Base-by-base conservation (phyloP, 2,329 filamentous ascomycete genomes). In the Alternaria atra region DNA sequence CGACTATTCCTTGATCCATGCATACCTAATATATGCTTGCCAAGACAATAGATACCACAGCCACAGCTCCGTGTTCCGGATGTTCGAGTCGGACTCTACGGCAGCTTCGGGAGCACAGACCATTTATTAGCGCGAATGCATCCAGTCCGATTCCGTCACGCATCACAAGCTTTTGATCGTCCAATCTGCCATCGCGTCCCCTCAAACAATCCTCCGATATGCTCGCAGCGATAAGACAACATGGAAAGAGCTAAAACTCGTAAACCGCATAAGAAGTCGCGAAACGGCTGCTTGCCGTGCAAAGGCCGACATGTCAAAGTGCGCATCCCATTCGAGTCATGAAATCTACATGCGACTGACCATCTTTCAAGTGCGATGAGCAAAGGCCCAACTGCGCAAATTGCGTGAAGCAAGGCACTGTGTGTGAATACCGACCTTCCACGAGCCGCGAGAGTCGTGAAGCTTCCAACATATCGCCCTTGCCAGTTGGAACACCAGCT, bases 221-320 rank as follows among this genome's bases (percentile, higher is more conserved):
- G 30, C 29, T 53, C 43, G n/a, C 44, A 59, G 34, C 40, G 25
- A 32, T n/a, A 37, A 37, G n/a, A 23, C 60, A 66, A 17, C 20
- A 73, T 73, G 71, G 67, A 72, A 10, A 72, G 50, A 58, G 55
- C 59, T 12, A 71, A 73, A 52, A 71, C 70, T 8, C 66, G 73
- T 29, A 75, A 74, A 56, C 58, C 73, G 25, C 73, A 75, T 50
- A 73, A 62, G 42, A 75, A 75, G 52, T 74, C 72, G 12, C 61
- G 73, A 20, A 74, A 72, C 52, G 73, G 73, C 47, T 75, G 73
- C 53, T 48, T 74, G 37, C 67, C 71, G 13, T 75, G 73, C 55
- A 75, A 75, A 61, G 60, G 59, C 23, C 68, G 73, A 10, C 73
- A 74, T 53, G 67, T 74, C 40, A 75, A 75, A 67, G 73, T 73